These are phyloP conservation scores for Sesbania bispinosa DNA, from an alignment of 306 rosid species.

Conservation along the genomic window DNA sequence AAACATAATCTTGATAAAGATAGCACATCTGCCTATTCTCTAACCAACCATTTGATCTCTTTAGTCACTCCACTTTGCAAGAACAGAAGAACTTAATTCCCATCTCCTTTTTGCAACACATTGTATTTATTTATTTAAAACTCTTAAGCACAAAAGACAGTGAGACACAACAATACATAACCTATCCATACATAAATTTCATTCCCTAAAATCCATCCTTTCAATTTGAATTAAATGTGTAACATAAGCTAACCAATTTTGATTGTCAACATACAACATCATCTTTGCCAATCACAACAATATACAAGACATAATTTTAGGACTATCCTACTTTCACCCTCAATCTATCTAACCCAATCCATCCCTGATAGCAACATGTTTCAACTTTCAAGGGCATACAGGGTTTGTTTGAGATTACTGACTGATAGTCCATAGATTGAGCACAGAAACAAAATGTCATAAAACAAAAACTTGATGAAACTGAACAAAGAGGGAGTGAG, in stretches of 20 bases:
- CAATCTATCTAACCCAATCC: conserved; percentile 21
- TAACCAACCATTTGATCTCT: background rate
- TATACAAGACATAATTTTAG: background rate
- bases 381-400: background rate
- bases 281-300: conserved; percentile 3
- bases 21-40: background rate
- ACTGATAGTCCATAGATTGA: background rate
- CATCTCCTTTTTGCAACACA: background rate
- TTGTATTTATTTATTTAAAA: background rate
- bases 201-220: conserved; percentile 2
- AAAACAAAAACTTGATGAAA: background rate
- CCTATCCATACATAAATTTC: background rate
- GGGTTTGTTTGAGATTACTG: background rate
- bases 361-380: conserved; percentile 13
- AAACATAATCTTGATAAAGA: background rate
- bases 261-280: background rate
- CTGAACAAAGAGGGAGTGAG: background rate
- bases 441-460: background rate
- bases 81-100: background rate
- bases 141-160: too few species aligned
- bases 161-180: background rate
- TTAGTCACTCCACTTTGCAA: background rate
- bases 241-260: conserved; percentile 12
- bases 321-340: conserved; percentile 17
- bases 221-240: background rate